These are phyloP conservation scores for Colletotrichum truncatum DNA, from an alignment of 2,329 filamentous ascomycete genomes.

Conservation along the genomic window DNA sequence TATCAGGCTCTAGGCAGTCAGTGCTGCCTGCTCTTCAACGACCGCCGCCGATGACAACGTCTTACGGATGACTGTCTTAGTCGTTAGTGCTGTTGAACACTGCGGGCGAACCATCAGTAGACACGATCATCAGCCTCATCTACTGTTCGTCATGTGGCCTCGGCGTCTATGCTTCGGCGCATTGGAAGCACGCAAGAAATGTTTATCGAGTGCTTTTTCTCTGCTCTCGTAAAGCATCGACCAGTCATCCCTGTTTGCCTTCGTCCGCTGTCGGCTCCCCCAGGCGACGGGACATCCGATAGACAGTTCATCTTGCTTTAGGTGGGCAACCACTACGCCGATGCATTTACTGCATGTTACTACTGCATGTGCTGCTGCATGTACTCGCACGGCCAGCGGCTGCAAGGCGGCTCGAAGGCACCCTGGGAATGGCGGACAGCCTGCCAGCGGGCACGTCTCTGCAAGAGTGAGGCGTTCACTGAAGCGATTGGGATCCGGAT, in stretches of 20 bases:
- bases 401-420: not conserved
- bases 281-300: slow-evolving; percentile 1
- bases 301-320: slow-evolving; percentile 3
- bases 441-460: not conserved
- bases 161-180: not conserved
- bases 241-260: not conserved
- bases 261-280: not conserved
- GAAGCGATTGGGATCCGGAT: not conserved
- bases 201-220: not conserved
- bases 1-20: not conserved
- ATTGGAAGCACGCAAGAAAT: not conserved
- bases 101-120: not conserved
- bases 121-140: not conserved
- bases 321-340: not conserved
- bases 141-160: not conserved
- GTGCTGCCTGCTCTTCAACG: not conserved
- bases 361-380: not conserved
- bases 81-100: not conserved
- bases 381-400: not conserved
- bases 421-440: not conserved
- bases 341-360: not conserved
- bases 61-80: too few relatives aligned
- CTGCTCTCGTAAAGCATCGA: not conserved
- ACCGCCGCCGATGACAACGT: not conserved
- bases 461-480: not conserved